phyloP scores from a whole-genome alignment of 2,329 filamentous ascomycete species.

The Trichoderma polysporum region DNA sequence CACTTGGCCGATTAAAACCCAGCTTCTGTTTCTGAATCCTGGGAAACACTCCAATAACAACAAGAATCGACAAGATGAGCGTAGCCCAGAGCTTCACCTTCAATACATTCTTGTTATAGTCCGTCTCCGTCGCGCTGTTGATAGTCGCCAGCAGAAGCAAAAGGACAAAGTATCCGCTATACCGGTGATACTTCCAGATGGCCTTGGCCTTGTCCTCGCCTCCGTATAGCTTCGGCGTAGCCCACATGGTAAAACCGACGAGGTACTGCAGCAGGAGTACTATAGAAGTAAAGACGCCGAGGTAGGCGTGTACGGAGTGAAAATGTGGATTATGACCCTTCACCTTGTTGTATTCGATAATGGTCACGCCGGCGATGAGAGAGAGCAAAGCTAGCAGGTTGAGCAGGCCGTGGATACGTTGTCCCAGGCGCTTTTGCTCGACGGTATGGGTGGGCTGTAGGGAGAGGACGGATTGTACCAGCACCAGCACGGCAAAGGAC shows the following conservation, averaged over 20 bases:
- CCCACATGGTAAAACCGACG: conserved; percentile 83
- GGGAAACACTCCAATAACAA: conserved; percentile 70
- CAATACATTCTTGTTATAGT: conserved; percentile 67
- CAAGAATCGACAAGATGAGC: conserved; percentile 62
- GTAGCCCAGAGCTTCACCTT: conserved; percentile 76
- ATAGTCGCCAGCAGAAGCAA: conserved; percentile 72
- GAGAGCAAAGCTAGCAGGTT: conserved; percentile 63
- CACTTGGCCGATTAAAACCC: conserved; percentile 42
- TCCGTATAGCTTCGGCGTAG: conserved; percentile 70
- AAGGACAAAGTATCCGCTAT: conserved; percentile 71
- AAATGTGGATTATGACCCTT: conserved; percentile 68
- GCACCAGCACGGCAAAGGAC: conserved; percentile 66
- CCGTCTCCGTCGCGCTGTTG: conserved; percentile 71
- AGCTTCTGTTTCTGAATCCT: conserved; percentile 82
- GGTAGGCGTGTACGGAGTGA: conserved; percentile 74
- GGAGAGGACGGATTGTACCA: conserved; percentile 77
- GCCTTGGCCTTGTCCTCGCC: conserved; percentile 75
- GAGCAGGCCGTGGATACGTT: conserved; percentile 65
- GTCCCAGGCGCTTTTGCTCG: conserved; percentile 65
- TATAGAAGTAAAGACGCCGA: conserved; percentile 75
- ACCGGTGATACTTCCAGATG: conserved; percentile 87
- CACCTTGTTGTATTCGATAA: conserved; percentile 85
- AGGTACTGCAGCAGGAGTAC: conserved; percentile 70
- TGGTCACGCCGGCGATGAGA: conserved; percentile 63
- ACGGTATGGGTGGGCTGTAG: conserved; percentile 84